phyloP scores from a whole-genome alignment of 2,329 filamentous ascomycete genomes.

The Didymella exigua region DNA sequence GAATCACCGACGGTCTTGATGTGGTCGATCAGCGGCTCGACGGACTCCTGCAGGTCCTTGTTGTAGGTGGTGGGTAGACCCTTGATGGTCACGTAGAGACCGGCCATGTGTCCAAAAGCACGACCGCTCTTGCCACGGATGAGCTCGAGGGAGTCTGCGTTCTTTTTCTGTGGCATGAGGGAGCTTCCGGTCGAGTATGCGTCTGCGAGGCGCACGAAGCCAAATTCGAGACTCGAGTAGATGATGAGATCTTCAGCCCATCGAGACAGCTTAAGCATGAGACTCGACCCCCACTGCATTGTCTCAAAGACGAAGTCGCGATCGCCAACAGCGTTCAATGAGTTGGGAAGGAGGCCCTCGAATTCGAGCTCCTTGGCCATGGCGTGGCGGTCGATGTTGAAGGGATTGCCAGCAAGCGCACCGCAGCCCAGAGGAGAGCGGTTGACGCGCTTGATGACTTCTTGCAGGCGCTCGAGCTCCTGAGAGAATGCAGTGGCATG shows the following conservation, averaged over 20 bases:
- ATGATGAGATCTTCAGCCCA: constrained; percentile 89
- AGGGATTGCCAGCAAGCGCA: constrained; percentile 81
- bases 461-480: constrained; percentile 77
- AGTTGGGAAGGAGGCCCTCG: constrained; percentile 75
- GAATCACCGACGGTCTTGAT: constrained; percentile 82
- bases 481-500: constrained; percentile 73
- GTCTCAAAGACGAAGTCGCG: constrained; percentile 83
- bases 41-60: constrained; percentile 88
- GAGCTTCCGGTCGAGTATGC: constrained; percentile 79
- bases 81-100: constrained; percentile 76
- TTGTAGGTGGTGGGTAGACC: constrained; percentile 84
- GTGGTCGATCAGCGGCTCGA: constrained; percentile 83
- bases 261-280: constrained; percentile 80
- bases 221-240: constrained; percentile 77
- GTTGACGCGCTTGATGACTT: constrained; percentile 77
- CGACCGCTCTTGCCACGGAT: constrained; percentile 78
- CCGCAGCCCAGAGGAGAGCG: constrained; percentile 72
- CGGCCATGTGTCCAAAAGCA: constrained; percentile 80
- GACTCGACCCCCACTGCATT: constrained; percentile 77
- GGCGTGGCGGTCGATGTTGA: constrained; percentile 77
- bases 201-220: constrained; percentile 76
- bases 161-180: constrained; percentile 86
- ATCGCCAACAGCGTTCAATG: constrained; percentile 75
- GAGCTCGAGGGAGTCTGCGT: constrained; percentile 74
- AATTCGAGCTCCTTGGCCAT: constrained; percentile 85